phyloP scores from a whole-genome alignment of 1,284 basidiomycete genomes.

The Malassezia arunalokei region DNA sequence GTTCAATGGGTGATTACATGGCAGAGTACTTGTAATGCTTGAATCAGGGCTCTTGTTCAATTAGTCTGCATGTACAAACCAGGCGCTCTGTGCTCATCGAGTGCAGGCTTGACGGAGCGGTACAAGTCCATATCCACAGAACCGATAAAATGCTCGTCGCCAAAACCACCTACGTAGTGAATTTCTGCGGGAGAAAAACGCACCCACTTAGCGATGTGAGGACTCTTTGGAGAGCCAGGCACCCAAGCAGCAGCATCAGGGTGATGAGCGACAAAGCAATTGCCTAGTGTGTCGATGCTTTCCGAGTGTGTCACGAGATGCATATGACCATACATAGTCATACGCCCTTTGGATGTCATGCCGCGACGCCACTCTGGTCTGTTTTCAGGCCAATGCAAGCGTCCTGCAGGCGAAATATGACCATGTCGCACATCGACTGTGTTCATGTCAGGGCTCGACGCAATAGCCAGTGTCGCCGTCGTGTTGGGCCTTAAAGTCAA shows the following conservation, averaged over 20 bases:
- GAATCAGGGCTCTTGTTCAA: too few relatives aligned
- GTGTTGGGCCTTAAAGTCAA: conserved; percentile 19
- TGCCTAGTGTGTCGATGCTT: neutral
- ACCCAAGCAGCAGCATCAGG: conserved; percentile 34
- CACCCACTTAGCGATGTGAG: conserved; percentile 36
- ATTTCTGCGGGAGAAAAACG: conserved; percentile 26
- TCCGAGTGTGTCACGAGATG: conserved; percentile 15
- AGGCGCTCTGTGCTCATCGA: neutral
- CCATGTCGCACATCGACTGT: conserved; percentile 29
- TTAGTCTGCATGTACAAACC: too few relatives aligned
- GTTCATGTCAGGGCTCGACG: conserved; percentile 22
- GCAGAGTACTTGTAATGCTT: too few relatives aligned
- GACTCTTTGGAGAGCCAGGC: conserved; percentile 26
- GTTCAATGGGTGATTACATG: too few relatives aligned
- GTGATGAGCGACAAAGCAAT: conserved; percentile 30
- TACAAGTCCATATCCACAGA: conserved; percentile 25
- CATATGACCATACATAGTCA: conserved; percentile 37
- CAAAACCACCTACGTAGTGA: conserved; percentile 42
- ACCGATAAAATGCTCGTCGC: conserved; percentile 44
- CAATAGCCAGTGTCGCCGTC: conserved; percentile 32
- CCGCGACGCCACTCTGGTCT: conserved; percentile 36
- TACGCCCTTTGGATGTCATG: conserved; percentile 39
- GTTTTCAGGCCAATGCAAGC: conserved; percentile 21
- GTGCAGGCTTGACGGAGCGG: neutral
- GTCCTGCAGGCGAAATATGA: neutral